Base-by-base conservation (phyloP, 768 basidiomycete genomes). In the Kwoniella mangroviensis region DNA sequence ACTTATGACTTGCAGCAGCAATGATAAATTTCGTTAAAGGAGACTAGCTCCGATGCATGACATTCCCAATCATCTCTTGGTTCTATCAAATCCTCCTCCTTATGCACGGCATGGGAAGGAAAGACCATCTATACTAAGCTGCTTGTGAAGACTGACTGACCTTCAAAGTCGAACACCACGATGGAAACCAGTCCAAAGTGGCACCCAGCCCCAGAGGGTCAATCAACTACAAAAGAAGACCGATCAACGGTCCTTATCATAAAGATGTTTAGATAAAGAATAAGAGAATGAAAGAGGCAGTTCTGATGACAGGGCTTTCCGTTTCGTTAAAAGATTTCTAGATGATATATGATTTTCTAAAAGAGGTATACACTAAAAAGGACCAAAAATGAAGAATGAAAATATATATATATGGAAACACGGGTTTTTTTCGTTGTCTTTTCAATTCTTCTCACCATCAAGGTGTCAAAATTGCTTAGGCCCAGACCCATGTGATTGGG, bases 31-130 rank as follows among this genome's bases (percentile, higher is more conserved):
- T 66, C 43, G n/a, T 68, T 13, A 34, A 24, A 11, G 59, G 65
- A 67, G 70, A 62, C 70, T 67, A 62, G 70, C 70, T 71, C 70
- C 58, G 9, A 67, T 71, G 53, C 65, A 67, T 71, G 28, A 57
- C 55, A 56, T 66, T 21, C 51, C 63, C 63, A 15, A 45, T 21
- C n/a, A 19, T 19, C 11, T 54, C 53, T 54, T 54, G 43, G 22
- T 49, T 22, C 21, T 62, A 49, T 62, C 61, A 9, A 62, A 65
- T 54, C 53, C 42, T 28, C 42, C 13, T 11, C 63, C 7, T 28
- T 22, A 41, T 59, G 66, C 66, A 60, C 66, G 53, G 66, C 66
- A 59, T 56, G 53, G 19, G 51, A 53, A 54, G 11, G 5, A 54
- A 40, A 43, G 40, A 42, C 63, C 63, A 65, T 56, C 53, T 65